These are phyloP conservation scores for Mycoemilia scoparia DNA, from an alignment of 192 early-diverging fungal species.

Conservation along the genomic window DNA sequence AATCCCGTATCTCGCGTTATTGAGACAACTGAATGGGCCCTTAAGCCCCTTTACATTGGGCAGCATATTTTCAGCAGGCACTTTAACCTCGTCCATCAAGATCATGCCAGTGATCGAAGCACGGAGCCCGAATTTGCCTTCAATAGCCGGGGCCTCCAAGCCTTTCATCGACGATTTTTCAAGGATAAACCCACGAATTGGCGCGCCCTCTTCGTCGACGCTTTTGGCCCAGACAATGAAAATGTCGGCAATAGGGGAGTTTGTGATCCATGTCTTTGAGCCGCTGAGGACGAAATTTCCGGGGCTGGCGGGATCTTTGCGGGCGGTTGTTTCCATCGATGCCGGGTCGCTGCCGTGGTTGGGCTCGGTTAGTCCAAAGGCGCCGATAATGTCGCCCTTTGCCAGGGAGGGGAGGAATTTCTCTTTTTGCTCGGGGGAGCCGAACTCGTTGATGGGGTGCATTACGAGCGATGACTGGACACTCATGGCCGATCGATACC, in stretches of 20 bases:
- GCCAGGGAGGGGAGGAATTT: conserved; percentile 85
- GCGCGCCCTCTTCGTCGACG: conserved; percentile 43
- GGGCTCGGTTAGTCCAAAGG: conserved; percentile 94
- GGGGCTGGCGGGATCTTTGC: conserved; percentile 42
- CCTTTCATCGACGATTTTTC: conserved; percentile 96
- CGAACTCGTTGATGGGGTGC: conserved; percentile 94
- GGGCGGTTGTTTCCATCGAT: conserved; percentile 82
- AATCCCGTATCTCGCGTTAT: conserved; percentile 94
- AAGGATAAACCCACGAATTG: conserved; percentile 86
- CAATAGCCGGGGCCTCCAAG: conserved; percentile 67
- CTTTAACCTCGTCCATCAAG: conserved; percentile 93
- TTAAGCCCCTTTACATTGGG: conserved; percentile 78
- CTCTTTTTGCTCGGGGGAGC: conserved; percentile 67
- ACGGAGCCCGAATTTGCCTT: conserved; percentile 89
- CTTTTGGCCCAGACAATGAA: conserved; percentile 94
- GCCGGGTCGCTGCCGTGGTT: conserved; percentile 92
- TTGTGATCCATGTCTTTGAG: conserved; percentile 97
- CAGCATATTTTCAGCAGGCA: conserved; percentile 78
- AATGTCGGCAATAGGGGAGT: conserved; percentile 92
- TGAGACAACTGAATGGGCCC: conserved; percentile 94
- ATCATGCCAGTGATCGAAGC: conserved; percentile 95
- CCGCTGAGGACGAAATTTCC: conserved; percentile 66
- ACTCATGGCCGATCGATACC: conserved; percentile 96
- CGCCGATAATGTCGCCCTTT: conserved; percentile 69
- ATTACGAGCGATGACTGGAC: conserved; percentile 98